Base-by-base conservation (phyloP, 169 alveolate species). In the Plasmodium berghei region DNA sequence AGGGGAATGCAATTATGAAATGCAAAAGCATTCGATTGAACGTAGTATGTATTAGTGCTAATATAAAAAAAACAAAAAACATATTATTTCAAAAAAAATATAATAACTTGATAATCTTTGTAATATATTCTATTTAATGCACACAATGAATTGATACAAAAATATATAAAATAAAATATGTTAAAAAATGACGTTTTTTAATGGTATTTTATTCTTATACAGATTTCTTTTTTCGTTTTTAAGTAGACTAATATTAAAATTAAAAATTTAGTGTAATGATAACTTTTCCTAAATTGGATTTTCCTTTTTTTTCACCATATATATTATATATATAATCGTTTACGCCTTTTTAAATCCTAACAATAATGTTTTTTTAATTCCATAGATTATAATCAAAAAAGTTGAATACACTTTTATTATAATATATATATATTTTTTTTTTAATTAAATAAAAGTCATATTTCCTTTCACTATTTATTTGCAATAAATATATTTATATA, bases 281-380 rank as follows among this genome's bases (percentile, higher is more conserved):
- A 70, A 46, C 9, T 20, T 46, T 46, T 18, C 45, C 34, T 69
- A 69, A 45, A 26, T 22, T 42, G 34, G 46, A 28, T 26, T 69
- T 69, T 71, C 54, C 52, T 52, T 71, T 71, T 42, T 71, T 71
- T 22, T 42, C 69, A n/a, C 55, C 22, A 42, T n/a, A n/a, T 54
- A 42, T 42, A 24, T 26, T 54, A 24, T 72, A 22, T 72, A 20
- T 40, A 40, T 42, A 52, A 20, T 24, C 12, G 22, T 16, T 5
- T 42, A 42, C 26, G 26, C 45, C 24, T 42, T 52, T 22, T 24
- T 16, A 22, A 42, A 18, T 42, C 26, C 55, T 61, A 72, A 54
- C 85, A 34, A 34, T 34, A 34, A 34, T 34, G 42, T 34, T 34
- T 34, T 34, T 34, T 34, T 34, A 3, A 34, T 34, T 34, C 42